Conservation (phyloP, 129 eudicot species). For the Tagetes patula region DNA sequence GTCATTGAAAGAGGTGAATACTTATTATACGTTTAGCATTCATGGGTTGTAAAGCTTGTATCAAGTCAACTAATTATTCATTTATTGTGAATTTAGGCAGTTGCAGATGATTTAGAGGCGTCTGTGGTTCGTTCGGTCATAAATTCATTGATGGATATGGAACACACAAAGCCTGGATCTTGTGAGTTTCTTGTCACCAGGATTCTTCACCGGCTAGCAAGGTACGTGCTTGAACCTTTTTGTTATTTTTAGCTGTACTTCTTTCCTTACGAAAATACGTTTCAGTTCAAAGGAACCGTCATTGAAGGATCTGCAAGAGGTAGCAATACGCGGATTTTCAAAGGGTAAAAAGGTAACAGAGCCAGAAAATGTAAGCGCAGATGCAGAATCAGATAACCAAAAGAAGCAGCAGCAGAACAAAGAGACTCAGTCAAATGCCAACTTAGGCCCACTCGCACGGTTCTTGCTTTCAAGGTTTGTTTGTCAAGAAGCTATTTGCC, state of each 20-base stretch:
- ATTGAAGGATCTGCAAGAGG: constrained; percentile 68
- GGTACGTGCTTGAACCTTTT: constrained; percentile 42
- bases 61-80: not conserved
- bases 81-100: constrained; percentile 45
- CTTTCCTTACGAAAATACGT: not conserved
- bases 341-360: constrained; percentile 54
- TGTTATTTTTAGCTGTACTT: not conserved
- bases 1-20: constrained; percentile 79
- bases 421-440: constrained; percentile 56
- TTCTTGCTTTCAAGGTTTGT: constrained; percentile 90
- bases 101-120: constrained; percentile 67
- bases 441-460: constrained; percentile 79
- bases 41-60: not conserved
- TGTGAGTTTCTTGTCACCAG: constrained; percentile 68
- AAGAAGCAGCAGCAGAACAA: constrained; percentile 65
- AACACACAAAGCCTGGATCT: constrained; percentile 71
- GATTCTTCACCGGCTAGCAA: constrained; percentile 82
- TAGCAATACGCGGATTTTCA: constrained; percentile 58
- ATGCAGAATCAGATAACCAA: constrained; percentile 60
- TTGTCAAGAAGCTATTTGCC: too few relatives aligned
- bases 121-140: constrained; percentile 54
- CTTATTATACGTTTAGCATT: not conserved
- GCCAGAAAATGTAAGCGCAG: constrained; percentile 43
- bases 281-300: constrained; percentile 77
- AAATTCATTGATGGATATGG: constrained; percentile 74